Percentiles rank a stretch among this genome's conserved stretches.
These are phyloP conservation scores for Macrophomina pseudophaseolina DNA, from an alignment of 2,329 filamentous ascomycete species.

Conservation along the genomic window DNA sequence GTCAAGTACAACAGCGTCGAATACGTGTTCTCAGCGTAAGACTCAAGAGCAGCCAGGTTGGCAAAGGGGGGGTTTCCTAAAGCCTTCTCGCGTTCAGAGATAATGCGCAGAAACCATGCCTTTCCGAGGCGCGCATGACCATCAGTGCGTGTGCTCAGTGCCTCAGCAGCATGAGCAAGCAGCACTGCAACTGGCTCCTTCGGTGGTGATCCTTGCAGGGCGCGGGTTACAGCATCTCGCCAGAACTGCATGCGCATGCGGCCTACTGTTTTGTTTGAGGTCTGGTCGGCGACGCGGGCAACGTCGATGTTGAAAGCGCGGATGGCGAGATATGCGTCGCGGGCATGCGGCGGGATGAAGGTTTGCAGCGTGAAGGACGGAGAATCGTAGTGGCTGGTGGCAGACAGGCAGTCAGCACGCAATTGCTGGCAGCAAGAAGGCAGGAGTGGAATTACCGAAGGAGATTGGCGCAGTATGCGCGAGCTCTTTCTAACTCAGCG, in stretches of 20 bases:
- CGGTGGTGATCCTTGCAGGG: slow-evolving; percentile 77
- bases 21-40: slow-evolving; percentile 93
- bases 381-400: slow-evolving; percentile 78
- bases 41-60: slow-evolving; percentile 74
- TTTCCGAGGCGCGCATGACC: slow-evolving; percentile 59
- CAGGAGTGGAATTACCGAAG: slow-evolving; percentile 51
- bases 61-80: slow-evolving; percentile 84
- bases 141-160: slow-evolving; percentile 55
- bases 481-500: slow-evolving; percentile 59
- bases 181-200: slow-evolving; percentile 91
- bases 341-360: slow-evolving; percentile 76
- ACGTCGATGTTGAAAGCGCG: slow-evolving; percentile 93
- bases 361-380: slow-evolving; percentile 85
- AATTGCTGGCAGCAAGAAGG: neutral
- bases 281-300: slow-evolving; percentile 85
- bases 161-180: slow-evolving; percentile 72
- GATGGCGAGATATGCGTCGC: slow-evolving; percentile 86
- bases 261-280: slow-evolving; percentile 85
- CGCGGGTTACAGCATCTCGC: slow-evolving; percentile 80
- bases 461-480: slow-evolving; percentile 64
- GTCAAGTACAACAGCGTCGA: slow-evolving; percentile 90
- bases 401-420: neutral
- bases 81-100: slow-evolving; percentile 80
- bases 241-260: slow-evolving; percentile 94
- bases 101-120: slow-evolving; percentile 68